Base-by-base conservation (phyloP, 495 filamentous ascomycete species). In the Penicillium parvum region DNA sequence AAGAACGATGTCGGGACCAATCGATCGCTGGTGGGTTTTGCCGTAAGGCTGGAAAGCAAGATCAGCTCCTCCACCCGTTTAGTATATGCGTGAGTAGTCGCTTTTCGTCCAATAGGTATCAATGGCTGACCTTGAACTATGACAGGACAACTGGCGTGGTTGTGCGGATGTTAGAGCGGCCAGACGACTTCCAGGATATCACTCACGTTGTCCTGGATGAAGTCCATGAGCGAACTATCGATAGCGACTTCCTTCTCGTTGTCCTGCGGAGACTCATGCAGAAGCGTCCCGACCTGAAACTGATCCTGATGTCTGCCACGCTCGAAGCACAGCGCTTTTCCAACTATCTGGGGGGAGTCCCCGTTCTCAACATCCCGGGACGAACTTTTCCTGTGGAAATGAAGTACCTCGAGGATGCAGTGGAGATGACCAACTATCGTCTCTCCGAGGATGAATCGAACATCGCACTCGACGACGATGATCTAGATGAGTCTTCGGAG, bases 281-380 rank as follows among this genome's bases (percentile, higher is more conserved):
- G 15, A 74, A 74, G 40, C 74, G 88, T 35, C 84, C 82, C 35
- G 78, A 90, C 32, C 65, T 96, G 32, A 84, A 83, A 52, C 84
- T 98, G 20, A 74, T 98, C 21, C 75, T 98, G 18, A 98, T 96
- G 92, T 96, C 90, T 37, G 92, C 92, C 5, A 98, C 92, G 3
- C 83, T 96, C 7, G 87, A 98, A 60, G 88, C 92, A 5, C 82
- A 91, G 44, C 81, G 81, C 11, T 95, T 98, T 59, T 96, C 92
- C 0, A 79, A 77, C 2, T 98, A 98, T 52, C 72, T 98, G 0
- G 77, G 80, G 16, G 81, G 81, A 14, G 91, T 91, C 5, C 90
- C 92, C 0, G 78, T 96, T 16, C 60, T 98, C 32, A 88, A 82
- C 21, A 87, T 96, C 14, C 92, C 92, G 11, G 92, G 92, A 1